Evolutionary conservation across 192 early-diverging fungal species (phyloP).

Genomic region (Podila clonocystis): DNA sequence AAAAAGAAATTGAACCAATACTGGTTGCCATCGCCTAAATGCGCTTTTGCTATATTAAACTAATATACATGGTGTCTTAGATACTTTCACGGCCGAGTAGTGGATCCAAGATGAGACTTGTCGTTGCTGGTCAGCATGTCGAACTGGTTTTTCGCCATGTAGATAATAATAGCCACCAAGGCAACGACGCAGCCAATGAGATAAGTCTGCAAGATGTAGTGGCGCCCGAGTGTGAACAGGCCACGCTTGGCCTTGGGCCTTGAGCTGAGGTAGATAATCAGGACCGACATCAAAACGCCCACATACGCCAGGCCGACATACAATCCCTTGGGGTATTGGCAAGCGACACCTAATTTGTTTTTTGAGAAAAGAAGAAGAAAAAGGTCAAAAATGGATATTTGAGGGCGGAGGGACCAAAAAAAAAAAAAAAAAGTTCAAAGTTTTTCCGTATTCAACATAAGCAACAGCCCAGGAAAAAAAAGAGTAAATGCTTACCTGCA

Average conservation of each 20-base stretch:
- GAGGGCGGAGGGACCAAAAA: background rate
- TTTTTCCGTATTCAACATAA: background rate
- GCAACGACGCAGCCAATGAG: constrained; percentile 29
- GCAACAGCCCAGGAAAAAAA: too few species aligned
- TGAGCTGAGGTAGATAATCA: constrained; percentile 5
- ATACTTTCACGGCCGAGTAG: constrained; percentile 16
- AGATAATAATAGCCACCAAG: constrained; percentile 20
- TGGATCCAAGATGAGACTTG: constrained; percentile 31
- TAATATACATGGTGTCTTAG: too few species aligned
- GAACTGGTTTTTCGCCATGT: constrained; percentile 26
- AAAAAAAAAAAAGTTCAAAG: background rate
- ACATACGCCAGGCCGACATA: constrained; percentile 33
- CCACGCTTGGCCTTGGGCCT: constrained; percentile 1
- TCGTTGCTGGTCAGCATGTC: constrained; percentile 46
- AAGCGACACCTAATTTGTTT: constrained; percentile 30
- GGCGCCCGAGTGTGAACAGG: constrained; percentile 20
- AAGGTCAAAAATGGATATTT: too few species aligned
- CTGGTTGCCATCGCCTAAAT: too few species aligned
- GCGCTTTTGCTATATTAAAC: too few species aligned
- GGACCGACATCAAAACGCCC: constrained; percentile 6
- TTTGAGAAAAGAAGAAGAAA: background rate
- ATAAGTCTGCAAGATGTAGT: constrained; percentile 47
- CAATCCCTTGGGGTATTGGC: constrained; percentile 46
- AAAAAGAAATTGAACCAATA: too few species aligned
- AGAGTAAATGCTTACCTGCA: constrained; percentile 13